These are phyloP conservation scores for Aplosporella prunicola DNA, from an alignment of 2,329 filamentous ascomycete genomes.

Conservation along the genomic window DNA sequence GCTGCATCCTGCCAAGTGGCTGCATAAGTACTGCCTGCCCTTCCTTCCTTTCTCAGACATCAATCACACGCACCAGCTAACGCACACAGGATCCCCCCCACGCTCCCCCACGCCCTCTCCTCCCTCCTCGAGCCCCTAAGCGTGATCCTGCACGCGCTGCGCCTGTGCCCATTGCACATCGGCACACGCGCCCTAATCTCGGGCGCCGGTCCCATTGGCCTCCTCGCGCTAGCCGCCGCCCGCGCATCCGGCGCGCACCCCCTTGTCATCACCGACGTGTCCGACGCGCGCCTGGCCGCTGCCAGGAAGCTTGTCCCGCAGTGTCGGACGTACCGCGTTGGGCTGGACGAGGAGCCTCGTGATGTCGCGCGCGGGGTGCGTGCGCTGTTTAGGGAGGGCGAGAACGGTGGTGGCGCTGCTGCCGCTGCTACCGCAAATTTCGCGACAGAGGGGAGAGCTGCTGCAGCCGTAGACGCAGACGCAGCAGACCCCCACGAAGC, in stretches of 20 bases:
- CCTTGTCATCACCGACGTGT: conserved; percentile 54
- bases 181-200: conserved; percentile 50
- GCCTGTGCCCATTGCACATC: conserved; percentile 43
- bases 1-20: conserved; percentile 50
- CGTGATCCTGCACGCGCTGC: conserved; percentile 54
- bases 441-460: too few species aligned
- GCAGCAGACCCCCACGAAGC: too few species aligned
- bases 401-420: conserved; percentile 10
- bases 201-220: conserved; percentile 55
- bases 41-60: background rate
- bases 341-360: conserved; percentile 35
- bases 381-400: conserved; percentile 38
- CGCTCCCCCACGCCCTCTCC: conserved; percentile 48
- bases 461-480: too few species aligned
- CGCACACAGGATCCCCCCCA: conserved; percentile 44
- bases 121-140: conserved; percentile 56
- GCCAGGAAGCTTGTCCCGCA: conserved; percentile 49
- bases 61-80: too few species aligned
- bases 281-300: conserved; percentile 47
- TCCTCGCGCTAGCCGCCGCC: conserved; percentile 52
- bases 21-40: conserved; percentile 17
- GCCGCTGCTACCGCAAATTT: conserved; percentile 40
- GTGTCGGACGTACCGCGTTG: conserved; percentile 46
- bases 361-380: conserved; percentile 46
- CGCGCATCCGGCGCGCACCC: conserved; percentile 55